Evolutionary conservation across 208 protist genomes (phyloP), one percentile per base, ranked within the genome.

Genomic region (Crithidia brevicula): DNA sequence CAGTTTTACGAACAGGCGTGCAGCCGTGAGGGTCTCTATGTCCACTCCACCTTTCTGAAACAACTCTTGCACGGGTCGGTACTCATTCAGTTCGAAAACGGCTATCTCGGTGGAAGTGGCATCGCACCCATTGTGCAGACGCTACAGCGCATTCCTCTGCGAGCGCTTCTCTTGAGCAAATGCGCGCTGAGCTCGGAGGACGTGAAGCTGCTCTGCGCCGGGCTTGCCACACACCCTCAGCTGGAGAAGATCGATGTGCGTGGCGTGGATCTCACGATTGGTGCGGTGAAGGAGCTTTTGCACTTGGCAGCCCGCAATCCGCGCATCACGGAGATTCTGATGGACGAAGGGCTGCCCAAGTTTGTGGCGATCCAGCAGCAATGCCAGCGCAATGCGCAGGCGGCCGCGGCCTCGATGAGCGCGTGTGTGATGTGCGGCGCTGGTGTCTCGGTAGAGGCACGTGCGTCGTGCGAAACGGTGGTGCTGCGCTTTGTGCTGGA

Each of bases 41-140:
- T 72, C 31, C 65, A 79, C 64, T 77, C 81, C 34, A 83, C 80
- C 7, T 94, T 94, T 67, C 18, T 88, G n/a, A 82, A 83, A 40
- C 82, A 89, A 49, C 40, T 96, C 16, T 54, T 76, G 16, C 58
- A 67, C 1, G 85, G 77, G 34, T 67, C 70, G 1, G 71, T 76
- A 13, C 54, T 88, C 20, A 86, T 94, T 53, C 59, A 90, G 52
- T 93, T 96, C 59, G 77, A 88, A 43, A 84, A 94, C 63, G 84
- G 83, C 40, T 96, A 96, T 70, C 67, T 96, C 18, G 91, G 91
- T 4, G 87, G 79, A 5, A 75, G 77, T 13, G 91, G 91, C 18
- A 89, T 94, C 33, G 51, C 81, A 0, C 81, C 88, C 3, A 84
- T 96, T 51, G 68, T 93, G 34, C 64, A 76, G n/a, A 92, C 88